Percentiles rank a stretch among this genome's conserved stretches.
Evolutionary conservation across 2,329 filamentous ascomycete genomes (phyloP).

Genomic region (Trematosphaeria pertusa): DNA sequence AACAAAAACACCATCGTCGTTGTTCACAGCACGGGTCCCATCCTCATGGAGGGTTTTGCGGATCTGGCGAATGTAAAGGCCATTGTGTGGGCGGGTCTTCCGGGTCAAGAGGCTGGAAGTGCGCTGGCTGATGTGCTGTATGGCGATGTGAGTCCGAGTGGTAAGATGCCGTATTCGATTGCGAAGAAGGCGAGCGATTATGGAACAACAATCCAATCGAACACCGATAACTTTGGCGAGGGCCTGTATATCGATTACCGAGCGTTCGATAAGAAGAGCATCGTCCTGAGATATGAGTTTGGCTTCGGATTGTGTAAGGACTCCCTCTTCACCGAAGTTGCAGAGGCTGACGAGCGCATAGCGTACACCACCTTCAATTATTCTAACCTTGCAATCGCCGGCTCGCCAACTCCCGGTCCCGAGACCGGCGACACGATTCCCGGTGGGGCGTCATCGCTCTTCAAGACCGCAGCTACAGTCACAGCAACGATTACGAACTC

Average conservation of each 20-base stretch:
- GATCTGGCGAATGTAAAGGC: conserved; percentile 88
- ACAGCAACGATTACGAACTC: conserved; percentile 73
- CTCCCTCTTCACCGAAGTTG: too few species aligned
- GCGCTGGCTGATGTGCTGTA: conserved; percentile 50
- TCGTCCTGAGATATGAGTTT: conserved; percentile 77
- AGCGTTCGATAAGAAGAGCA: conserved; percentile 69
- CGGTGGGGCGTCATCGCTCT: too few species aligned
- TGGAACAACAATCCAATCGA: conserved; percentile 63
- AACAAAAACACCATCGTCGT: too few species aligned
- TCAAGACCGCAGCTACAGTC: conserved; percentile 68
- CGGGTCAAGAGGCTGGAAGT: conserved; percentile 62
- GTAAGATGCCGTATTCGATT: conserved; percentile 59
- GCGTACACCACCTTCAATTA: conserved; percentile 78
- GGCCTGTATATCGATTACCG: conserved; percentile 83
- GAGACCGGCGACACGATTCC: conserved; percentile 64
- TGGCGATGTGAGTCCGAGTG: conserved; percentile 48
- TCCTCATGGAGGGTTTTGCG: too few species aligned
- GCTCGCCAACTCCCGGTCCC: too few species aligned
- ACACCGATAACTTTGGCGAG: conserved; percentile 69
- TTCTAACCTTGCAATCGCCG: conserved; percentile 65
- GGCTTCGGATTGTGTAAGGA: conserved; percentile 79
- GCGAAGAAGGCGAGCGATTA: conserved; percentile 64
- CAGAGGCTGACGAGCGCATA: too few species aligned
- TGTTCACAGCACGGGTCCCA: too few species aligned
- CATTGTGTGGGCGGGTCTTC: conserved; percentile 79